These are phyloP conservation scores for Suhomyces emberorum DNA, from an alignment of 805 yeast species.

Conservation along the genomic window DNA sequence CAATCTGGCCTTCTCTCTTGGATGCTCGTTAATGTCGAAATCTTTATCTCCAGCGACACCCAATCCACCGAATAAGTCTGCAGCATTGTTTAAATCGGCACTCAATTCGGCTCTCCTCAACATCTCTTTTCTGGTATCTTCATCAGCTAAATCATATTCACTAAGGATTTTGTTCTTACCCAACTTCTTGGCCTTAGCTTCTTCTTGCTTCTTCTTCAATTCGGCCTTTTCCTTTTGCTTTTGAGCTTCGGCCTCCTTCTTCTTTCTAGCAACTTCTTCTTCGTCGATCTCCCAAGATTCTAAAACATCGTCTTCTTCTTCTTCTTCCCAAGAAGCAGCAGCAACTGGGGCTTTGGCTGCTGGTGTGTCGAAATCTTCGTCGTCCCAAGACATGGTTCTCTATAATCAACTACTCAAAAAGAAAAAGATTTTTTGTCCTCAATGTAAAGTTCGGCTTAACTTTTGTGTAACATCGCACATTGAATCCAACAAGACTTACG, in stretches of 20 bases:
- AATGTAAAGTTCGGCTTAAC: too few relatives aligned
- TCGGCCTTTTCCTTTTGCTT: slow-evolving; percentile 44
- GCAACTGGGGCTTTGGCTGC: slow-evolving; percentile 42
- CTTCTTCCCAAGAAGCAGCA: slow-evolving; percentile 76
- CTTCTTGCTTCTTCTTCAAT: slow-evolving; percentile 38
- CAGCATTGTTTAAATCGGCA: slow-evolving; percentile 89
- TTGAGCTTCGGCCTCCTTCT: slow-evolving; percentile 40
- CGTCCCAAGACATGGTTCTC: slow-evolving; percentile 64
- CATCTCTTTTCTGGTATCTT: slow-evolving; percentile 67
- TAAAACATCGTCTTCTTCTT: slow-evolving; percentile 67
- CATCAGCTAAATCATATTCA: slow-evolving; percentile 70
- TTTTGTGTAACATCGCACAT: background rate
- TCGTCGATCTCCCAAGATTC: slow-evolving; percentile 89
- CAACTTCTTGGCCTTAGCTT: slow-evolving; percentile 48
- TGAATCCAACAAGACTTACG: too few relatives aligned
- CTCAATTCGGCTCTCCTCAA: slow-evolving; percentile 76
- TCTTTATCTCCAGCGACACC: slow-evolving; percentile 43
- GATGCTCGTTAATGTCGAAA: slow-evolving; percentile 46
- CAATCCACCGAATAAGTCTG: slow-evolving; percentile 80
- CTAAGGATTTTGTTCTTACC: slow-evolving; percentile 41
- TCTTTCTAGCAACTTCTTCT: slow-evolving; percentile 59
- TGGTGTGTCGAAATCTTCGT: slow-evolving; percentile 83
- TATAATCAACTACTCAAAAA: too few relatives aligned
- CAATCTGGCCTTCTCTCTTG: slow-evolving; percentile 48
- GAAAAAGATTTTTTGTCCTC: background rate